phyloP scores from a whole-genome alignment of 179 eudicot genomes.

The Beta macrorhiza region DNA sequence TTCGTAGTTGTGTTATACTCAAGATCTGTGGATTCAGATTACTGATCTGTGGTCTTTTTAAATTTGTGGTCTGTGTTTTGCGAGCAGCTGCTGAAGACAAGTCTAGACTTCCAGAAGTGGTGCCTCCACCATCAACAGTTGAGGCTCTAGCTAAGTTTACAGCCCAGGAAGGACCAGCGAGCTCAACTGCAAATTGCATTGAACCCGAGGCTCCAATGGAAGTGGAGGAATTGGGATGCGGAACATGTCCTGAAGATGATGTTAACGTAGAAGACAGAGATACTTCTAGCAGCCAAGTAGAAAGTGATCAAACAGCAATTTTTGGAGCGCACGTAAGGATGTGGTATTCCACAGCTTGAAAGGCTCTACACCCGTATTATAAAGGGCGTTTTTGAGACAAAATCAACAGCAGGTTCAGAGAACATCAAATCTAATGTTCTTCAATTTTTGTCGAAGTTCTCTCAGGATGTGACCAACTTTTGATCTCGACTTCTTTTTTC shows the following conservation, averaged over 20 bases:
- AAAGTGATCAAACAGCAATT: slow-evolving; percentile 52
- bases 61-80: not conserved
- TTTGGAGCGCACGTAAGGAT: slow-evolving; percentile 54
- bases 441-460: slow-evolving; percentile 62
- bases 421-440: slow-evolving; percentile 56
- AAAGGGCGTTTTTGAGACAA: slow-evolving; percentile 68
- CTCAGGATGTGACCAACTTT: slow-evolving; percentile 61
- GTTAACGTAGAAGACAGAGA: slow-evolving; percentile 56
- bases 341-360: slow-evolving; percentile 84
- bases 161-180: slow-evolving; percentile 33
- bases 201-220: slow-evolving; percentile 32
- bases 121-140: slow-evolving; percentile 36
- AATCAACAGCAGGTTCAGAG: slow-evolving; percentile 37
- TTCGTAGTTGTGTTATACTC: not conserved
- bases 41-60: not conserved
- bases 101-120: slow-evolving; percentile 23
- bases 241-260: slow-evolving; percentile 31
- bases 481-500: slow-evolving; percentile 33
- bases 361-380: slow-evolving; percentile 73
- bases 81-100: slow-evolving; percentile 43
- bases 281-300: slow-evolving; percentile 40
- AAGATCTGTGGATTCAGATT: not conserved
- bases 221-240: slow-evolving; percentile 25
- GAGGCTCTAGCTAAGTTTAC: slow-evolving; percentile 45
- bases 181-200: slow-evolving; percentile 28